Conservation (phyloP, 2,329 filamentous ascomycete genomes). For the Pseudophaeomoniella oleicola region DNA sequence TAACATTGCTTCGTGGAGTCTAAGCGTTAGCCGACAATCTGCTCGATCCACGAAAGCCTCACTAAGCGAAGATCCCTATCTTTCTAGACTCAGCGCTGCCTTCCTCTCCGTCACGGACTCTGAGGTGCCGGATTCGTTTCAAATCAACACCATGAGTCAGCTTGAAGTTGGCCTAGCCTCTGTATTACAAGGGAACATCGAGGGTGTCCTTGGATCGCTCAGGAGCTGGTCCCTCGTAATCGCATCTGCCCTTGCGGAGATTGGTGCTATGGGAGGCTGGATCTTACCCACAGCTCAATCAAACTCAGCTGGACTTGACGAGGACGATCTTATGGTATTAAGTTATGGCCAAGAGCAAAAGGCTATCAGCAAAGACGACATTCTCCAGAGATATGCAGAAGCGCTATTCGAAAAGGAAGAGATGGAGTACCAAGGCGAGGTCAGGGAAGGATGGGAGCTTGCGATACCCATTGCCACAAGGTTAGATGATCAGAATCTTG, state of each 20-base stretch:
- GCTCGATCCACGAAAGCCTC: conserved; percentile 16
- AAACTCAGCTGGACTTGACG: conserved; percentile 54
- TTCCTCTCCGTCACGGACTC: conserved; percentile 52
- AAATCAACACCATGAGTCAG: conserved; percentile 59
- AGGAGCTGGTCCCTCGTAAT: conserved; percentile 69
- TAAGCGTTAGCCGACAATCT: conserved; percentile 29
- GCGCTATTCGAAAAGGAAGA: conserved; percentile 31
- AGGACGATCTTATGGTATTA: conserved; percentile 73
- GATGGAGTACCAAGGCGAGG: conserved; percentile 19
- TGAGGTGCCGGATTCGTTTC: conserved; percentile 48
- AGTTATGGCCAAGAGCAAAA: conserved; percentile 50
- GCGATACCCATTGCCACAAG: conserved; percentile 70
- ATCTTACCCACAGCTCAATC: conserved; percentile 31
- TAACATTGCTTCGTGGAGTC: conserved; percentile 24
- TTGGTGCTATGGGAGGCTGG: conserved; percentile 76
- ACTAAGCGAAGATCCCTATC: conserved; percentile 55
- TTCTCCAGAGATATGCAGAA: conserved; percentile 62
- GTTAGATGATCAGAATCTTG: conserved; percentile 57
- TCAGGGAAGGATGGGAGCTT: conserved; percentile 73
- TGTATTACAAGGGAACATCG: conserved; percentile 67
- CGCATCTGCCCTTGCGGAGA: conserved; percentile 63
- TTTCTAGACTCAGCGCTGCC: conserved; percentile 55
- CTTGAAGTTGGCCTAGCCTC: conserved; percentile 73
- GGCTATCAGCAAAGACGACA: conserved; percentile 61
- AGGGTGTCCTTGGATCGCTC: conserved; percentile 60